A percentile compares a stretch with the other conserved stretches of the same genome.
Conservation (phyloP, 2,329 filamentous ascomycete genomes). For the Aspergillus udagawae region DNA sequence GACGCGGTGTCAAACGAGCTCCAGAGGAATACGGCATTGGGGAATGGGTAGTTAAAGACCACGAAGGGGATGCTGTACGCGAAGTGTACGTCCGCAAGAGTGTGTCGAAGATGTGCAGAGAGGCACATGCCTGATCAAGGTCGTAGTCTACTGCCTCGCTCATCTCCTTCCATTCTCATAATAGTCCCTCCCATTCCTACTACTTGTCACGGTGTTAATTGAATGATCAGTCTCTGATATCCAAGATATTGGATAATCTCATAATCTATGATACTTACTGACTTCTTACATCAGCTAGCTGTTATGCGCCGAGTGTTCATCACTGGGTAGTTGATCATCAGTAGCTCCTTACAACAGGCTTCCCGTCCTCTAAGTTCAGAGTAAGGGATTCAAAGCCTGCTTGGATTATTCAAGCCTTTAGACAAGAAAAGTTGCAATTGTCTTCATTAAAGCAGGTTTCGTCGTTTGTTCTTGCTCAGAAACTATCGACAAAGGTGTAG, state of each 20-base stretch:
- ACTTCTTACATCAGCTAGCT: neutral
- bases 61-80: slow-evolving; percentile 63
- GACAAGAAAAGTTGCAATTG: neutral
- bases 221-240: neutral
- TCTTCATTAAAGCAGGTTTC: neutral
- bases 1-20: slow-evolving; percentile 62
- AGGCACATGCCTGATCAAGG: slow-evolving; percentile 6
- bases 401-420: neutral
- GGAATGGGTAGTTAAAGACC: slow-evolving; percentile 64
- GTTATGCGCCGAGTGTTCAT: neutral
- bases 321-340: neutral
- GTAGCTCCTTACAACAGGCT: too few species aligned
- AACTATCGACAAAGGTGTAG: neutral
- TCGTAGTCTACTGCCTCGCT: neutral
- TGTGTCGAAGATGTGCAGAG: slow-evolving; percentile 25
- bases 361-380: too few species aligned
- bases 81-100: slow-evolving; percentile 60
- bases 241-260: too few species aligned
- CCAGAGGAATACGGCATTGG: slow-evolving; percentile 63
- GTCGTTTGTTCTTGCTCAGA: neutral
- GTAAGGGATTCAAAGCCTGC: neutral
- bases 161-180: neutral
- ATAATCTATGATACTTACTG: neutral
- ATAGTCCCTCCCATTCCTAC: too few species aligned
- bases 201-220: too few species aligned